Conservation (phyloP, 495 filamentous ascomycete genomes). For the Diplogelasinospora grovesii region DNA sequence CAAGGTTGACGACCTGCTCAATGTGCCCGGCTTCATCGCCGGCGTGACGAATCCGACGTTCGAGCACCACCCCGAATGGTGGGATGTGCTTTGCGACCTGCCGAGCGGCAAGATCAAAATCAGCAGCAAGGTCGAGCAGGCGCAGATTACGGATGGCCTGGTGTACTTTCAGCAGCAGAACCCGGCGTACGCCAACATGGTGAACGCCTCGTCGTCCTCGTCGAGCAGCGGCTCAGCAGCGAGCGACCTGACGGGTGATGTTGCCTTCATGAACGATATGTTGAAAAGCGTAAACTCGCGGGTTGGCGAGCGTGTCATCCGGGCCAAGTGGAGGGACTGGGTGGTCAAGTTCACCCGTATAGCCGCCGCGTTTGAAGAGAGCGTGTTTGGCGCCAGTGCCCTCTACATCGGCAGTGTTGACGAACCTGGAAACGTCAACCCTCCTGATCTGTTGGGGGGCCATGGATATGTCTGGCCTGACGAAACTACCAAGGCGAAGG, state of each 20-base stretch:
- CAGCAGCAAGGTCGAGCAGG: conserved; percentile 68
- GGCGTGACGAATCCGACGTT: conserved; percentile 97
- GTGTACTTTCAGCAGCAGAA: conserved; percentile 80
- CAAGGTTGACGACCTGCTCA: conserved; percentile 93
- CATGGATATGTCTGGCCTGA: conserved; percentile 96
- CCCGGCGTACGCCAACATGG: conserved; percentile 44
- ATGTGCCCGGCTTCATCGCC: conserved; percentile 95
- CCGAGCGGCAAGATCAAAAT: conserved; percentile 92
- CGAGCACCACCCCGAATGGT: conserved; percentile 93
- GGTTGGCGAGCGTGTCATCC: conserved; percentile 83
- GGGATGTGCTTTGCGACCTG: conserved; percentile 94
- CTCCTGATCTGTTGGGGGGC: too few species aligned
- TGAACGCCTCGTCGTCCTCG: conserved; percentile 33
- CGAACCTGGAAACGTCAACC: conserved; percentile 55
- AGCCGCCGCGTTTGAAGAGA: conserved; percentile 89
- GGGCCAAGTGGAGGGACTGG: conserved; percentile 86
- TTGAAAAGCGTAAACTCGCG: conserved; percentile 73
- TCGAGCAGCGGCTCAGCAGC: conserved; percentile 12
- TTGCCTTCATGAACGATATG: conserved; percentile 81
- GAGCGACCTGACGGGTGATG: conserved; percentile 78
- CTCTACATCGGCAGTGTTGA: conserved; percentile 84
- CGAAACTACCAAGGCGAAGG: conserved; percentile 68
- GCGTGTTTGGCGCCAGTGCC: conserved; percentile 83
- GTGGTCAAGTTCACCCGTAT: conserved; percentile 85
- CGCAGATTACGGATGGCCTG: conserved; percentile 72